A percentile compares a stretch with the other conserved stretches of the same genome.
phyloP scores from a whole-genome alignment of 1,284 basidiomycete genomes.

The Naganishia liquefaciens region DNA sequence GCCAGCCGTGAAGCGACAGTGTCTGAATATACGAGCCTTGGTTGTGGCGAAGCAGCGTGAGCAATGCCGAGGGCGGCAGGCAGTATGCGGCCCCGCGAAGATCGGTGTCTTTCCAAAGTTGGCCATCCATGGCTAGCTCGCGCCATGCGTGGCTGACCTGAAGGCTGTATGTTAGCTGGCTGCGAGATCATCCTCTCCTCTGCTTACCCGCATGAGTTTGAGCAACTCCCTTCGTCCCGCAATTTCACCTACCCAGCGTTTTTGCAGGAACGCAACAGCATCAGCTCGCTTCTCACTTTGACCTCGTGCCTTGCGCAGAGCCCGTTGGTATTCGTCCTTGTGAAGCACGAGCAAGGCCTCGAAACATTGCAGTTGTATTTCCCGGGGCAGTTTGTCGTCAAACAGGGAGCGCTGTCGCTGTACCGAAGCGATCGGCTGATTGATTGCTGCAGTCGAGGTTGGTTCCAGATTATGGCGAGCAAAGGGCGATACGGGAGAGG shows the following conservation, averaged over 20 bases:
- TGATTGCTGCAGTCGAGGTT: too few relatives aligned
- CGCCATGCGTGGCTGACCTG: constrained; percentile 84
- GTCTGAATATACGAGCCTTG: constrained; percentile 62
- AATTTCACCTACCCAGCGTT: constrained; percentile 70
- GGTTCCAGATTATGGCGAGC: too few relatives aligned
- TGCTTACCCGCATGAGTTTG: constrained; percentile 71
- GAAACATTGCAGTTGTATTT: constrained; percentile 70
- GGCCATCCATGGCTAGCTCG: constrained; percentile 76
- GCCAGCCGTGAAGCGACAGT: constrained; percentile 69
- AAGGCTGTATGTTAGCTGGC: too few relatives aligned
- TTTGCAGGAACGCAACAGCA: constrained; percentile 58
- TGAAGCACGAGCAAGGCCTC: constrained; percentile 45
- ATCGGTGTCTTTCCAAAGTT: constrained; percentile 73
- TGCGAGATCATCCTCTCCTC: neutral
- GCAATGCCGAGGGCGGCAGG: constrained; percentile 44
- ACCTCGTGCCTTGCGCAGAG: constrained; percentile 48
- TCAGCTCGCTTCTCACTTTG: constrained; percentile 61
- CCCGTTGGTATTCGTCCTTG: constrained; percentile 60
- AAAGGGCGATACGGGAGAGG: neutral
- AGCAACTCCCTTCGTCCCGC: constrained; percentile 74
- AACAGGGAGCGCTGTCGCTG: constrained; percentile 35
- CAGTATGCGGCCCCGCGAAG: constrained; percentile 62
- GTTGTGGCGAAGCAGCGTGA: constrained; percentile 37
- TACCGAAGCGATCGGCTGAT: neutral
- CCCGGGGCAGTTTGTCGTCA: constrained; percentile 65